Evolutionary conservation across 2,329 filamentous ascomycete genomes (phyloP).

Genomic region (Fusarium sterilihyphosum): DNA sequence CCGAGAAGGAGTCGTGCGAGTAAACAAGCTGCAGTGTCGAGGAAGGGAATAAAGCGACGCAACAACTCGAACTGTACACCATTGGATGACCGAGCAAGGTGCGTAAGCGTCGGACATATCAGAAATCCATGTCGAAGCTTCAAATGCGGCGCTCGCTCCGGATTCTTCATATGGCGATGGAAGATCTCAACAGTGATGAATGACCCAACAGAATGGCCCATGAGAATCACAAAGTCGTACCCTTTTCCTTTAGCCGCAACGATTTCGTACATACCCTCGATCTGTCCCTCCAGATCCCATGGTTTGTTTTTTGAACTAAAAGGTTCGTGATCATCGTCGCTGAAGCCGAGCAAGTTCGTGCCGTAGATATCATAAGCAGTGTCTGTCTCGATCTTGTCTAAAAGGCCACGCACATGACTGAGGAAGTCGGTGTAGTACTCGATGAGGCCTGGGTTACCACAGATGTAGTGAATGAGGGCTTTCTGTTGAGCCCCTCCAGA

Average conservation of each 20-base stretch:
- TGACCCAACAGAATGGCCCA: constrained; percentile 79
- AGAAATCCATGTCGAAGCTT: constrained; percentile 65
- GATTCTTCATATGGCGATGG: constrained; percentile 60
- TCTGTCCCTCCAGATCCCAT: constrained; percentile 64
- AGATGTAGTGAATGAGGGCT: constrained; percentile 75
- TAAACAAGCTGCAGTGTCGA: constrained; percentile 54
- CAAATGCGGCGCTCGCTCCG: constrained; percentile 49
- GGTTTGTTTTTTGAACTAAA: constrained; percentile 56
- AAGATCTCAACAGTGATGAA: constrained; percentile 78
- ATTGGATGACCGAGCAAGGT: constrained; percentile 71
- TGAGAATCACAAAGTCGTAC: constrained; percentile 70
- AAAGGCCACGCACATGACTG: constrained; percentile 61
- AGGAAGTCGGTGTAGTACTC: constrained; percentile 79
- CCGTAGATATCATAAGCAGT: constrained; percentile 65
- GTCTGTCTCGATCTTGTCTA: constrained; percentile 55
- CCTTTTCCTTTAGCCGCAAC: constrained; percentile 50
- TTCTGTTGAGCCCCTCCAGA: constrained; percentile 35
- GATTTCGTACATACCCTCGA: constrained; percentile 55
- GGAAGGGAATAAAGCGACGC: constrained; percentile 53
- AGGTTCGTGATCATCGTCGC: constrained; percentile 61
- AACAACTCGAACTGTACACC: constrained; percentile 58
- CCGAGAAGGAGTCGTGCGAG: constrained; percentile 55
- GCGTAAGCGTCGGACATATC: constrained; percentile 79
- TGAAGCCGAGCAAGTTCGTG: constrained; percentile 67
- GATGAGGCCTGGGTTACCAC: constrained; percentile 80